Evolutionary conservation across 2,329 filamentous ascomycete species (phyloP).

Genomic region (Colletotrichum truncatum): DNA sequence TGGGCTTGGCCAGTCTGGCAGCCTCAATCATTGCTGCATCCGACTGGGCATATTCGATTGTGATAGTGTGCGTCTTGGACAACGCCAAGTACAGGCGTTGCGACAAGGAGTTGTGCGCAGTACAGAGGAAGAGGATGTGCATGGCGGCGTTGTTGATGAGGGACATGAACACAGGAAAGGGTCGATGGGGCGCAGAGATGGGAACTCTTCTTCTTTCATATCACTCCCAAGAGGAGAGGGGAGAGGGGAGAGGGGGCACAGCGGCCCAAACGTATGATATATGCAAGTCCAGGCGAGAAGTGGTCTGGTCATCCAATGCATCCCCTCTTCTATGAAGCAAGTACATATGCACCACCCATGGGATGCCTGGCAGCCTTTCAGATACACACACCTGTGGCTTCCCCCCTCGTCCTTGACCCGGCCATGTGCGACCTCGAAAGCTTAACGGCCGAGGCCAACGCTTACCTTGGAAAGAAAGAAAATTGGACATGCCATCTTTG

Average conservation of each 20-base stretch:
- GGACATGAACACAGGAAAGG: background rate
- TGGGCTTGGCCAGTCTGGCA: constrained; percentile 44
- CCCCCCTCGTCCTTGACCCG: background rate
- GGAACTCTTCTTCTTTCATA: background rate
- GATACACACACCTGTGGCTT: constrained; percentile 7
- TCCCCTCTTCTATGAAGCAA: background rate
- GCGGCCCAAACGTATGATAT: constrained; percentile 16
- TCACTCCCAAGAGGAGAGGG: background rate
- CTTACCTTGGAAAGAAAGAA: constrained; percentile 1
- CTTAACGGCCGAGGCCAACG: constrained; percentile 18
- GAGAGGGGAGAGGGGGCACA: constrained; percentile 3
- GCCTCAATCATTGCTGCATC: constrained; percentile 46
- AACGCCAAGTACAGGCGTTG: constrained; percentile 48
- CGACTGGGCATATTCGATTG: constrained; percentile 48
- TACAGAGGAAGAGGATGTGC: constrained; percentile 54
- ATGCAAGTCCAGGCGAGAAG: constrained; percentile 7
- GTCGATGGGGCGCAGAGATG: background rate
- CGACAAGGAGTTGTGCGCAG: constrained; percentile 54
- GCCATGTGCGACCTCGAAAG: constrained; percentile 12
- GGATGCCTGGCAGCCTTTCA: constrained; percentile 17
- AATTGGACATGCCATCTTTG: background rate
- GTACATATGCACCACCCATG: background rate
- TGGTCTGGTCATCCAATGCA: background rate
- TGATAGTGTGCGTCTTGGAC: constrained; percentile 45
- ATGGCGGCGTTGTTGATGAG: constrained; percentile 34